Evolutionary conservation across 2,329 filamentous ascomycete genomes (phyloP), one percentile per base, ranked within the genome.

Genomic region (Thermomyces lanuginosus): DNA sequence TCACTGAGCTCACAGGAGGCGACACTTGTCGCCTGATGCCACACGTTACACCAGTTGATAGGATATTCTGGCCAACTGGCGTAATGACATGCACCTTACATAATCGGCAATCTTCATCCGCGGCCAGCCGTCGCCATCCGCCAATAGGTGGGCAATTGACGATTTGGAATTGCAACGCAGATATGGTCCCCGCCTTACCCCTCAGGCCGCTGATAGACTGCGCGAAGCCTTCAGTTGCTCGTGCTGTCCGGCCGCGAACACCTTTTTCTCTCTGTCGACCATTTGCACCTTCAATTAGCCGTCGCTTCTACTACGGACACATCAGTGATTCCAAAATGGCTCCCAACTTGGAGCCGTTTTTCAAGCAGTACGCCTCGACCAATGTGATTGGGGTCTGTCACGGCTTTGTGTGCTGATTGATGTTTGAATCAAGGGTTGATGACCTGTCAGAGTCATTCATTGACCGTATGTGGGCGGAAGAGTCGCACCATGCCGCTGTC

Each of bases 291-390:
- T 26, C 16, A 10, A 21, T 34, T 18, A 11, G 22, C 22, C 46
- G 36, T 29, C 53, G 55, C 31, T 50, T 46, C 30, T 58, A 48
- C 35, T 60, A 60, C 56, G 54, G 53, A 31, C 40, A 54, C 36
- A 57, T 61, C 37, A 49, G 48, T 40, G 53, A 60, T 43, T 32
- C 37, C 59, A 78, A 72, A 53, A 92, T 93, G 80, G 81, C 82
- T 31, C 81, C 83, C 35, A 72, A 91, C 55, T 72, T 98, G 42
- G 81, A 93, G 55, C 67, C 75, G 37, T 95, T 78, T 65, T 95
- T 93, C 66, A 74, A 81, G 59, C 74, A 92, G 68, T 64, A 42
- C 34, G 57, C 46, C 21, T 22, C 16, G 16, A 20, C 23, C 24
- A 11, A 14, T 22, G 21, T 12, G 21, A 6, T 8, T n/a, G n/a